phyloP scores from a whole-genome alignment of 2,329 filamentous ascomycete genomes.

The Aspergillus sp. region DNA sequence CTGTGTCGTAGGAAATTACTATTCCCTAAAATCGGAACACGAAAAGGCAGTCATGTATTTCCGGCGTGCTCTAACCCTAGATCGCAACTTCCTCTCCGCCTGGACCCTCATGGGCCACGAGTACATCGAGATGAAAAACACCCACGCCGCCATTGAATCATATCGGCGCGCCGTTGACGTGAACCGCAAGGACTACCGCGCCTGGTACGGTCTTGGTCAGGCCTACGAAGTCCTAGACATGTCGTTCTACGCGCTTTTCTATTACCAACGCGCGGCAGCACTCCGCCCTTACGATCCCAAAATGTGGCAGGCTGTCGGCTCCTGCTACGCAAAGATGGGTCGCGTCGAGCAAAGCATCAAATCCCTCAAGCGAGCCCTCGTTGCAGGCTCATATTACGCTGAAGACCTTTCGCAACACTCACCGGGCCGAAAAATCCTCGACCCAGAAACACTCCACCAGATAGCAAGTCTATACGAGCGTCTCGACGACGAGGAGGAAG shows the following conservation, averaged over 20 bases:
- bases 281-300: constrained; percentile 95
- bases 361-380: constrained; percentile 85
- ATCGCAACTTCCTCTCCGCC: constrained; percentile 85
- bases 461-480: constrained; percentile 88
- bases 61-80: constrained; percentile 83
- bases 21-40: constrained; percentile 88
- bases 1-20: constrained; percentile 96
- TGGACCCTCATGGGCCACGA: constrained; percentile 99
- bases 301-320: constrained; percentile 97
- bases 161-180: constrained; percentile 94
- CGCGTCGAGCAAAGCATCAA: constrained; percentile 89
- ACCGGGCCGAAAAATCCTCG: constrained; percentile 60
- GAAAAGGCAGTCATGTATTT: constrained; percentile 99
- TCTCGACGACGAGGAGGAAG: constrained; percentile 73
- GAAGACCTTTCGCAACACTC: constrained; percentile 27
- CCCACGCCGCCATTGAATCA: constrained; percentile 94
- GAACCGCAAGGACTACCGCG: constrained; percentile 92
- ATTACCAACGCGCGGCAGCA: constrained; percentile 93
- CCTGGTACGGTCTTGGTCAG: constrained; percentile 96
- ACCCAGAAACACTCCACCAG: constrained; percentile 86
- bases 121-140: constrained; percentile 98
- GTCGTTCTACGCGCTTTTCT: constrained; percentile 95
- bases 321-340: constrained; percentile 86
- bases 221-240: constrained; percentile 98
- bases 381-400: constrained; percentile 81